A percentile compares a stretch with the other conserved stretches of the same genome.
Evolutionary conservation across 352 stramenopile genomes (phyloP).

Genomic region (Pythium dissimile): DNA sequence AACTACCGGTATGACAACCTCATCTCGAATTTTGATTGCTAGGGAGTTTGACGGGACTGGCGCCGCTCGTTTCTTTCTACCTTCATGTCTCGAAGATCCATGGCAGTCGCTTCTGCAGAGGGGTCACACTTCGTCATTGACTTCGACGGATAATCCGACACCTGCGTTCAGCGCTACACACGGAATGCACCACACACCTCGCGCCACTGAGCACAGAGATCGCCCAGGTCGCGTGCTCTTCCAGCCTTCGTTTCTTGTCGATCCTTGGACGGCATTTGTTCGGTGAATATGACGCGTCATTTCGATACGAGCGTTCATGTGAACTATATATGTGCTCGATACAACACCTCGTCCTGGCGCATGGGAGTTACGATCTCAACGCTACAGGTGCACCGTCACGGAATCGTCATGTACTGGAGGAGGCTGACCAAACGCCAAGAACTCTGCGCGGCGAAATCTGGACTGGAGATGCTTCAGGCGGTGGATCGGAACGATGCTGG

Average conservation of each 20-base stretch:
- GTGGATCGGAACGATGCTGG: conserved; percentile 37
- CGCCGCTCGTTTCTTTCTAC: conserved; percentile 52
- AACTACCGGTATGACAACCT: too few relatives aligned
- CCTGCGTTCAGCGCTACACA: too few relatives aligned
- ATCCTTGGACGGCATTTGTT: conserved; percentile 46
- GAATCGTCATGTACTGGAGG: too few relatives aligned
- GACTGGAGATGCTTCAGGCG: conserved; percentile 34
- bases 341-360: too few relatives aligned
- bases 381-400: too few relatives aligned
- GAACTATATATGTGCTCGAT: too few relatives aligned
- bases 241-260: conserved; percentile 61
- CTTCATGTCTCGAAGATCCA: conserved; percentile 65
- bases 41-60: conserved; percentile 13
- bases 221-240: conserved; percentile 56
- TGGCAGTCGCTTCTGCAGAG: conserved; percentile 40
- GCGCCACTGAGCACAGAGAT: background rate
- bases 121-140: background rate
- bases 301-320: conserved; percentile 15
- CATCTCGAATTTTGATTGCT: too few relatives aligned
- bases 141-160: background rate
- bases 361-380: too few relatives aligned
- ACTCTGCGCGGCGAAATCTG: conserved; percentile 35
- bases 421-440: conserved; percentile 39
- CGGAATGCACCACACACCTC: background rate
- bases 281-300: background rate